A percentile compares a stretch with the other conserved stretches of the same genome.
phyloP scores from a whole-genome alignment of 108 stramenopile species.

The Aurantiochytrium sp. region DNA sequence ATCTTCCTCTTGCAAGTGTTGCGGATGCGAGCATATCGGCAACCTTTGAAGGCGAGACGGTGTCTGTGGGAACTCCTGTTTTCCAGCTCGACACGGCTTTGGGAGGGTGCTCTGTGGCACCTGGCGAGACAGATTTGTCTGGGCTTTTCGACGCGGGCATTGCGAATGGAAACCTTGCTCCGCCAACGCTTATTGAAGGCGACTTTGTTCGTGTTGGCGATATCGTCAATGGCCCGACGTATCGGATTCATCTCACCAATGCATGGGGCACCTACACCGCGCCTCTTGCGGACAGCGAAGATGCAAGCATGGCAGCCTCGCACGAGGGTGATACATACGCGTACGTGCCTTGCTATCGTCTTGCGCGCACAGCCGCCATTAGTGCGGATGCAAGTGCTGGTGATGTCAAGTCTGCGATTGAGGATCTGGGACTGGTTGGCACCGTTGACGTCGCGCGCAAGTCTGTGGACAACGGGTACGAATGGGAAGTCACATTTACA shows the following conservation, averaged over 20 bases:
- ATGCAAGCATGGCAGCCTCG: conserved; percentile 17
- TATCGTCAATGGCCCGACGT: not conserved
- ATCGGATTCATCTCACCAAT: not conserved
- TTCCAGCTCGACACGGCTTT: not conserved
- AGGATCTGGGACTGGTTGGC: conserved; percentile 50
- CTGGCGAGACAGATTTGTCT: not conserved
- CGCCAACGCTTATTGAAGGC: not conserved
- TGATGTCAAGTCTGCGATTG: conserved; percentile 64
- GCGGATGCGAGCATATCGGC: not conserved
- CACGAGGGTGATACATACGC: not conserved
- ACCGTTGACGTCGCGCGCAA: conserved; percentile 55
- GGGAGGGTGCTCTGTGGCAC: not conserved
- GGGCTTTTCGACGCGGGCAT: not conserved
- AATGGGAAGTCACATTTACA: conserved; percentile 39
- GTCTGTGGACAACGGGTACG: conserved; percentile 49
- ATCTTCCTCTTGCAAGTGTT: not conserved
- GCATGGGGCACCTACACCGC: not conserved
- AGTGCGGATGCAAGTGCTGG: conserved; percentile 51
- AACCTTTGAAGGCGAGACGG: not conserved
- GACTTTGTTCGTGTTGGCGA: not conserved
- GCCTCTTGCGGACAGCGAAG: not conserved
- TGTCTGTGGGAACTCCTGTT: not conserved
- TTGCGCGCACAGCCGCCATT: conserved; percentile 61
- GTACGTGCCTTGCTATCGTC: conserved; percentile 63
- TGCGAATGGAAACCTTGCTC: not conserved